Evolutionary conservation across 805 yeast species (phyloP).

Genomic region (Teunomyces lycoperdinae): DNA sequence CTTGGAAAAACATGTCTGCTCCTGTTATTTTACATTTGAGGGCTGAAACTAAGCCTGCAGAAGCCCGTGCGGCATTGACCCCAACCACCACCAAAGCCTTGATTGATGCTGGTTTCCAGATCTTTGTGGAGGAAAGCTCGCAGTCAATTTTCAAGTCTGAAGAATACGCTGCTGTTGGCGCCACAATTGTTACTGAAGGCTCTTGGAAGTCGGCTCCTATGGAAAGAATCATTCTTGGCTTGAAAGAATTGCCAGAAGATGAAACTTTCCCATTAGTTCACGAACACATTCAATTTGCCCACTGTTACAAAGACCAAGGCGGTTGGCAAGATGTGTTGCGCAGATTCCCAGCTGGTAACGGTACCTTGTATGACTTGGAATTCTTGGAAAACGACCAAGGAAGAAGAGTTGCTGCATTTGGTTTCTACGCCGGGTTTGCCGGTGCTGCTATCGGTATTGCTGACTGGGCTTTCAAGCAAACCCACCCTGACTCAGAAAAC

Average conservation of each 20-base stretch:
- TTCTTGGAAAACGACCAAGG: constrained; percentile 92
- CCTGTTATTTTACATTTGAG: constrained; percentile 79
- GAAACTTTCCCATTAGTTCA: constrained; percentile 88
- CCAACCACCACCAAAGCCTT: constrained; percentile 86
- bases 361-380: constrained; percentile 89
- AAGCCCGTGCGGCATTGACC: constrained; percentile 95
- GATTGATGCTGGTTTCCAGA: constrained; percentile 81
- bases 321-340: constrained; percentile 93
- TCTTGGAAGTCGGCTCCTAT: constrained; percentile 92
- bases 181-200: constrained; percentile 85
- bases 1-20: constrained; percentile 8
- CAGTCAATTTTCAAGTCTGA: constrained; percentile 75
- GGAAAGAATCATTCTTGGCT: constrained; percentile 86
- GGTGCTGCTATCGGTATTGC: constrained; percentile 96
- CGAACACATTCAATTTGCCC: constrained; percentile 98
- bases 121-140: constrained; percentile 82
- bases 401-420: constrained; percentile 98
- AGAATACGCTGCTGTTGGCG: constrained; percentile 82
- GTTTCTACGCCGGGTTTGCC: constrained; percentile 99
- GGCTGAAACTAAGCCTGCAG: constrained; percentile 96
- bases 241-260: constrained; percentile 92
- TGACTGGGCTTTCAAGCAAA: constrained; percentile 92
- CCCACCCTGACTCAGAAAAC: constrained; percentile 62
- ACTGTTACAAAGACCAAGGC: constrained; percentile 94
- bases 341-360: constrained; percentile 90